Conservation (phyloP, 441 rosid genomes). For the Erodium trifolium region DNA sequence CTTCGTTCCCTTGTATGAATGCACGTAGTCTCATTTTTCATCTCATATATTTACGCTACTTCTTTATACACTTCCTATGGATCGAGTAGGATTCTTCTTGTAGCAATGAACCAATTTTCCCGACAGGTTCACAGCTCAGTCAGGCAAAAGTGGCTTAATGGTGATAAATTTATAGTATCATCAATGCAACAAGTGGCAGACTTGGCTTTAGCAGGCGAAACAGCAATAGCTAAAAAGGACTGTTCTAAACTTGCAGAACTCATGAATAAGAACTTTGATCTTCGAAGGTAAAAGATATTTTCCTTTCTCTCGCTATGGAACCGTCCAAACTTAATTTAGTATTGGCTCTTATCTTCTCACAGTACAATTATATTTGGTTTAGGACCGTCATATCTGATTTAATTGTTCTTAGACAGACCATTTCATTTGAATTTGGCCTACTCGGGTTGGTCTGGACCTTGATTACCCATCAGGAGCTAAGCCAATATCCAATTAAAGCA, state of each 20-base stretch:
- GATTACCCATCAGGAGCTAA: too few relatives aligned
- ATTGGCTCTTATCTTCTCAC: too few relatives aligned
- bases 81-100: too few relatives aligned
- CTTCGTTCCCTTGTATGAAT: neutral
- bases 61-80: neutral
- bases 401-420: too few relatives aligned
- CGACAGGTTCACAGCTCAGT: slow-evolving; percentile 73
- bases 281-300: slow-evolving; percentile 45
- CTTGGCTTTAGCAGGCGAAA: slow-evolving; percentile 54
- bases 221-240: slow-evolving; percentile 52
- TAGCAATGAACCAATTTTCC: too few relatives aligned
- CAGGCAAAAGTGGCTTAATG: slow-evolving; percentile 75
- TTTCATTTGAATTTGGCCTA: too few relatives aligned
- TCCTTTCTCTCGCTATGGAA: neutral
- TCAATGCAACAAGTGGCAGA: slow-evolving; percentile 63
- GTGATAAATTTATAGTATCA: slow-evolving; percentile 63
- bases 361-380: too few relatives aligned
- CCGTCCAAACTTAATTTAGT: neutral
- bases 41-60: neutral
- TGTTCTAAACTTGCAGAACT: slow-evolving; percentile 53
- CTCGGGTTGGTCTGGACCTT: too few relatives aligned
- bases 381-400: too few relatives aligned
- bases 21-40: neutral
- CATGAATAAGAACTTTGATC: slow-evolving; percentile 76
- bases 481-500: too few relatives aligned